These are phyloP conservation scores for Neonothopanus nambi DNA, from an alignment of 1,284 basidiomycete genomes.

Conservation along the genomic window DNA sequence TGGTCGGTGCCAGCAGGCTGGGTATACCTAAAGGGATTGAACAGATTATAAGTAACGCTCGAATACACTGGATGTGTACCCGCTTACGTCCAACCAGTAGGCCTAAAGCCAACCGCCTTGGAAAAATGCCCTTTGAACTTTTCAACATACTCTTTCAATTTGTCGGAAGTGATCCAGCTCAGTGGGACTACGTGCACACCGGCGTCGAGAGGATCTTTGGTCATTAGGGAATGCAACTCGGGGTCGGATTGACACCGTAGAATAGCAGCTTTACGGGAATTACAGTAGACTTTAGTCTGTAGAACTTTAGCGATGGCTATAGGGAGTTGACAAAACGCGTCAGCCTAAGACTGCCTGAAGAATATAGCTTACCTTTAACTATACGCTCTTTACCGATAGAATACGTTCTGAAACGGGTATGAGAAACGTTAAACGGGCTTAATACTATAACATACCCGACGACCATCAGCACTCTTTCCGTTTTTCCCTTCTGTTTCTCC, in stretches of 20 bases:
- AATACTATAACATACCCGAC: slow-evolving; percentile 64
- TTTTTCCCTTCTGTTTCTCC: slow-evolving; percentile 31
- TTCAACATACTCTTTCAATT: slow-evolving; percentile 77
- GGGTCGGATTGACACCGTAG: slow-evolving; percentile 81
- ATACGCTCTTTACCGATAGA: slow-evolving; percentile 97
- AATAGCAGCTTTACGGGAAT: slow-evolving; percentile 78
- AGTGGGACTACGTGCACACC: slow-evolving; percentile 88
- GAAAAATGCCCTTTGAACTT: slow-evolving; percentile 75
- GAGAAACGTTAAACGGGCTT: neutral
- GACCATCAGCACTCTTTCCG: slow-evolving; percentile 65
- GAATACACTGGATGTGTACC: neutral
- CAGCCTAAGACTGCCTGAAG: neutral
- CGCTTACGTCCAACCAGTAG: slow-evolving; percentile 92
- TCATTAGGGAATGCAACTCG: slow-evolving; percentile 81
- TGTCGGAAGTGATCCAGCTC: slow-evolving; percentile 76
- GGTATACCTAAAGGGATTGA: slow-evolving; percentile 52
- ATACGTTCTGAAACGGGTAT: slow-evolving; percentile 68
- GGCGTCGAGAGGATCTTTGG: slow-evolving; percentile 73
- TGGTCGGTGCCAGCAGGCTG: slow-evolving; percentile 68
- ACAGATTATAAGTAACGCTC: slow-evolving; percentile 1
- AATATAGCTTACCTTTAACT: slow-evolving; percentile 72
- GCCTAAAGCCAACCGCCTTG: slow-evolving; percentile 82
- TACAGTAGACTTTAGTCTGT: slow-evolving; percentile 88
- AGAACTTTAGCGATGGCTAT: slow-evolving; percentile 84
- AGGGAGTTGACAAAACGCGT: neutral